These are phyloP conservation scores for Pseudopyricularia cyperi DNA, from an alignment of 2,329 filamentous ascomycete genomes.

Conservation along the genomic window DNA sequence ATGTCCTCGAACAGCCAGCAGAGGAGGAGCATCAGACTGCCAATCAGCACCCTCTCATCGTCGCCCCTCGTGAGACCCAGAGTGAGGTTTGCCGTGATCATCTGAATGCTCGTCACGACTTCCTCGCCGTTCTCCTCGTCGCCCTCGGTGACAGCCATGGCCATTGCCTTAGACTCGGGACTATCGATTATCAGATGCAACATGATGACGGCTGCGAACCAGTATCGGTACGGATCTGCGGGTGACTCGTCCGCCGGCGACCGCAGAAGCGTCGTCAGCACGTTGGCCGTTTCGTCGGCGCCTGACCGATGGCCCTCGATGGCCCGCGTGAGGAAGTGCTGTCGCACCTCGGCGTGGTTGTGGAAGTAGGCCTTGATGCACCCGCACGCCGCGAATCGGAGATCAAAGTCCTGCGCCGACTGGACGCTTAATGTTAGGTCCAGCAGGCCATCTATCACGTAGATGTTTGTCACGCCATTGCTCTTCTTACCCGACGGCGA, in stretches of 20 bases:
- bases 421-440: slow-evolving; percentile 65
- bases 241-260: slow-evolving; percentile 47
- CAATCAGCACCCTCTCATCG: slow-evolving; percentile 68
- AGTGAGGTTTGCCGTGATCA: slow-evolving; percentile 74
- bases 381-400: slow-evolving; percentile 73
- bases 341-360: slow-evolving; percentile 65
- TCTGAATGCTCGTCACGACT: slow-evolving; percentile 87
- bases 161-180: slow-evolving; percentile 60
- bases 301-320: slow-evolving; percentile 75
- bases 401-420: slow-evolving; percentile 56
- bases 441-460: slow-evolving; percentile 87
- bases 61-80: slow-evolving; percentile 62
- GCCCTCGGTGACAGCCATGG: slow-evolving; percentile 77
- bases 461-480: slow-evolving; percentile 48
- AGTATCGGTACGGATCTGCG: slow-evolving; percentile 72
- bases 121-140: slow-evolving; percentile 85
- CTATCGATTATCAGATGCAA: slow-evolving; percentile 80
- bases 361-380: slow-evolving; percentile 89
- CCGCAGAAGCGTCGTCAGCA: slow-evolving; percentile 68
- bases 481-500: slow-evolving; percentile 19
- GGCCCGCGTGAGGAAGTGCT: slow-evolving; percentile 76
- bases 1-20: slow-evolving; percentile 89
- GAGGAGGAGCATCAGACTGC: slow-evolving; percentile 78
- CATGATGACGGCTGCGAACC: slow-evolving; percentile 79
- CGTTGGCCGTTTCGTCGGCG: slow-evolving; percentile 74